phyloP scores from a whole-genome alignment of 345 rosid genomes.

The Sisymbrium irio region DNA sequence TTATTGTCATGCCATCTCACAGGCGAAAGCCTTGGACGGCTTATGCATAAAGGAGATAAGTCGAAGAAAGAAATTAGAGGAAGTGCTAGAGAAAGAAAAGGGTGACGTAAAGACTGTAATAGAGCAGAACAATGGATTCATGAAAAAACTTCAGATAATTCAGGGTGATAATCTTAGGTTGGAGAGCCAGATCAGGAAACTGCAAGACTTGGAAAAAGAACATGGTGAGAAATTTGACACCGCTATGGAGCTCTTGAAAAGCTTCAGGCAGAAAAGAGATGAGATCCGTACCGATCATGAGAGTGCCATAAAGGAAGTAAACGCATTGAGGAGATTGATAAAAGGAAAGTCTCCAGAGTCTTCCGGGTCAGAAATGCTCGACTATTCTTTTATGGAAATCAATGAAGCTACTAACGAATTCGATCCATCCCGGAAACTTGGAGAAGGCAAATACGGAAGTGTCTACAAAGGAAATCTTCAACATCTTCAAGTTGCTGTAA shows the following conservation, averaged over 20 bases:
- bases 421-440: slow-evolving; percentile 76
- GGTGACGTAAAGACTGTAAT: slow-evolving; percentile 46
- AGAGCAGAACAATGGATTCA: slow-evolving; percentile 43
- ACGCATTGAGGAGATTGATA: slow-evolving; percentile 39
- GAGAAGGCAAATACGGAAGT: slow-evolving; percentile 81
- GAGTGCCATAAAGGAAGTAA: slow-evolving; percentile 48
- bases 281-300: slow-evolving; percentile 54
- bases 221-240: slow-evolving; percentile 79
- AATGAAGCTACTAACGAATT: slow-evolving; percentile 70
- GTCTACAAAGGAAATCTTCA: slow-evolving; percentile 71
- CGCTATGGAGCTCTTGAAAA: slow-evolving; percentile 76
- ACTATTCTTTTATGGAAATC: slow-evolving; percentile 77
- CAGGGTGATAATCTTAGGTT: slow-evolving; percentile 49
- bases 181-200: slow-evolving; percentile 50
- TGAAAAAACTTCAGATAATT: slow-evolving; percentile 50
- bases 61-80: slow-evolving; percentile 64
- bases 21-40: slow-evolving; percentile 67
- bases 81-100: slow-evolving; percentile 47
- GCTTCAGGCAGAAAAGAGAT: slow-evolving; percentile 69
- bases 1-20: slow-evolving; percentile 25
- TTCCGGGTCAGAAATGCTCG: slow-evolving; percentile 55
- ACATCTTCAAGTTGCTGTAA: slow-evolving; percentile 68
- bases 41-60: slow-evolving; percentile 57
- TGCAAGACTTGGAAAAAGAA: slow-evolving; percentile 43
- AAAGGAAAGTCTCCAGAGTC: slow-evolving; percentile 42